Conservation (phyloP, 129 eudicot species). For the Erigeron canadensis region DNA sequence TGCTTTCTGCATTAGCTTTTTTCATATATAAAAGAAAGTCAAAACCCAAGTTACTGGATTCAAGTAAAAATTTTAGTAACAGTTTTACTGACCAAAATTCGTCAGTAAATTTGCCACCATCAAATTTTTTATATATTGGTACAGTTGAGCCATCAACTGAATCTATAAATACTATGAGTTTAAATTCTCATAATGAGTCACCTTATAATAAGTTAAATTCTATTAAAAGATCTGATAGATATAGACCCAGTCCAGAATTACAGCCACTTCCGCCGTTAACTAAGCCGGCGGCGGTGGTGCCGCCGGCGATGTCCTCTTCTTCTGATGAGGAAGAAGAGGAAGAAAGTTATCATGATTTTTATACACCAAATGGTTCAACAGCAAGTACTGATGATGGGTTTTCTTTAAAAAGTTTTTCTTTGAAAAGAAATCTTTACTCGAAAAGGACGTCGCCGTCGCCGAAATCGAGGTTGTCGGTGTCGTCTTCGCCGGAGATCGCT, state of each 20-base stretch:
- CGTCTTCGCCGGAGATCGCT: conserved; percentile 58
- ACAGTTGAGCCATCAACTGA: conserved; percentile 80
- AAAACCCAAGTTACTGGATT: conserved; percentile 40
- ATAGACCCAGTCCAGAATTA: conserved; percentile 89
- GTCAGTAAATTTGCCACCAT: conserved; percentile 54
- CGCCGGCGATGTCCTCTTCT: conserved; percentile 64
- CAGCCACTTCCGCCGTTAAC: conserved; percentile 85
- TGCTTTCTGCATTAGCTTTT: conserved; percentile 81
- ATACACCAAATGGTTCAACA: conserved; percentile 85
- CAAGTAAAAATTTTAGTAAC: conserved; percentile 52
- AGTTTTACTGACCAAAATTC: conserved; percentile 30
- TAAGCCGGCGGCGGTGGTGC: conserved; percentile 33
- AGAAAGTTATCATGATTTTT: conserved; percentile 61
- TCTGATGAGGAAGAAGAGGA: conserved; percentile 64
- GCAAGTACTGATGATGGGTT: conserved; percentile 74
- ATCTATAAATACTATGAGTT: conserved; percentile 28
- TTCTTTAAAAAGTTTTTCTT: conserved; percentile 34
- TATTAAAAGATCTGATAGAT: conserved; percentile 65
- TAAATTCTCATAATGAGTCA: conserved; percentile 30
- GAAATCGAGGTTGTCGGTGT: conserved; percentile 58
- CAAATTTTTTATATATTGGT: conserved; percentile 77
- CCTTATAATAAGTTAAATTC: conserved; percentile 68
- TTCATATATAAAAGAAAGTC: conserved; percentile 56
- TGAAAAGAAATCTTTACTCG: conserved; percentile 41
- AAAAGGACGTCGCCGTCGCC: conserved; percentile 91